Percentiles rank a stretch among this genome's conserved stretches.
phyloP scores from a whole-genome alignment of 441 rosid genomes.

The Erodium chrysanthum region DNA sequence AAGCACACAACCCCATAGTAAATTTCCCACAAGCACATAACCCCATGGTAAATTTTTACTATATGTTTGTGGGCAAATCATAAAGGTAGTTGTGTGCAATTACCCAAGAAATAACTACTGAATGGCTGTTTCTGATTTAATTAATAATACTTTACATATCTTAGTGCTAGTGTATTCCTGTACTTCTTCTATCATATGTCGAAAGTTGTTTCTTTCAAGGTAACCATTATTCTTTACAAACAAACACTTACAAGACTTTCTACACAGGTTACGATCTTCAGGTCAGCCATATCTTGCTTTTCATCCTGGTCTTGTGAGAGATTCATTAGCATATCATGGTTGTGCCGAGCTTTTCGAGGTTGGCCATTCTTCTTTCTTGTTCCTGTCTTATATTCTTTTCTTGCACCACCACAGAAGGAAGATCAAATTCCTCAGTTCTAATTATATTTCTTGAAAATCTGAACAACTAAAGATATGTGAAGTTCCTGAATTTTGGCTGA shows the following conservation, averaged over 20 bases:
- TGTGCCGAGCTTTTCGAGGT: slow-evolving; percentile 24
- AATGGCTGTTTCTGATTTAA: neutral
- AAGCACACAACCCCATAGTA: no score
- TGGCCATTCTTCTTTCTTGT: neutral
- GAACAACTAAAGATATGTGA: no score
- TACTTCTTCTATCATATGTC: neutral
- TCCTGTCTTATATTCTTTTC: neutral
- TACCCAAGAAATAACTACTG: neutral
- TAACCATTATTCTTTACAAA: no score
- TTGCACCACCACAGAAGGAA: neutral
- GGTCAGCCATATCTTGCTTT: slow-evolving; percentile 20
- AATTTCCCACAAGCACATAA: no score
- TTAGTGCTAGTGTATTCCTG: neutral
- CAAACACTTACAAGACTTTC: slow-evolving; percentile 2
- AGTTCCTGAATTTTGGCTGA: no score
- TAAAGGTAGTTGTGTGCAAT: no score
- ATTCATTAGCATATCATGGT: slow-evolving; percentile 21
- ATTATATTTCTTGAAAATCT: neutral
- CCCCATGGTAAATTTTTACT: no score
- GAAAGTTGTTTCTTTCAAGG: no score
- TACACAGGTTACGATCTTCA: slow-evolving; percentile 14
- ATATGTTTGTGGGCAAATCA: no score
- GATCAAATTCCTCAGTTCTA: neutral
- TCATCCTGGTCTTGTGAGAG: slow-evolving; percentile 17
- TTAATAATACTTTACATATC: neutral